Evolutionary conservation across 2,329 filamentous ascomycete genomes (phyloP), one percentile per base, ranked within the genome.

Genomic region (Dichotomopilus funicola): DNA sequence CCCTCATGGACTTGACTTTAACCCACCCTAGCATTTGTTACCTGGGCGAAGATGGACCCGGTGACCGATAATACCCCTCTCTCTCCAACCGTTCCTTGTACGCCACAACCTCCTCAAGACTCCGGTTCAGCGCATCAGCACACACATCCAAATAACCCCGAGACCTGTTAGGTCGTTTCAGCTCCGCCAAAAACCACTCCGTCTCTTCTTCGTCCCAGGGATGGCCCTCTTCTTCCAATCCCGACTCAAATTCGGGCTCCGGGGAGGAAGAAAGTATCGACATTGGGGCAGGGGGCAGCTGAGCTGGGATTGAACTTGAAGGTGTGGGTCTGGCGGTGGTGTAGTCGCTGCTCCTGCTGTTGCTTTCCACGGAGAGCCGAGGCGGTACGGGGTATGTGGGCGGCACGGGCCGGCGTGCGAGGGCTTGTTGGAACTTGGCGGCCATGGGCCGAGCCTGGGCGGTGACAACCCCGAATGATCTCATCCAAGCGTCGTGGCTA

Each of bases 21-120:
- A 27, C 19, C 19, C 19, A 27, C 19, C 19, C 19, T 27, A 27
- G 2, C 19, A 27, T 27, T 27, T 3, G 3, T 3, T 27, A 3
- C 19, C 19, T 27, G 19, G 2, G 19, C 19, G 19, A 27, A 27
- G 19, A 27, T 27, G 19, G 19, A 27, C 19, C 19, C 33, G 35
- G 52, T 6, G 51, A 55, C n/a, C 31, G 45, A 38, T 55, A 54
- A 11, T 12, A 34, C 36, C 45, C 52, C 27, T 6, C 6, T 42
- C 43, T 41, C 33, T 37, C 51, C 45, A 55, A 48, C 35, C 40
- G 12, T 19, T 53, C 49, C 40, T 41, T 58, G 46, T 53, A 49
- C 33, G 10, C 7, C 27, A 13, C 35, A n/a, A 59, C 41, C 38
- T 57, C 55, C 13, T 37, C 10, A 19, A 54, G 12, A 19, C 53